These are phyloP conservation scores for Cylindrotheca closterium DNA, from an alignment of 108 stramenopile species.

Conservation along the genomic window DNA sequence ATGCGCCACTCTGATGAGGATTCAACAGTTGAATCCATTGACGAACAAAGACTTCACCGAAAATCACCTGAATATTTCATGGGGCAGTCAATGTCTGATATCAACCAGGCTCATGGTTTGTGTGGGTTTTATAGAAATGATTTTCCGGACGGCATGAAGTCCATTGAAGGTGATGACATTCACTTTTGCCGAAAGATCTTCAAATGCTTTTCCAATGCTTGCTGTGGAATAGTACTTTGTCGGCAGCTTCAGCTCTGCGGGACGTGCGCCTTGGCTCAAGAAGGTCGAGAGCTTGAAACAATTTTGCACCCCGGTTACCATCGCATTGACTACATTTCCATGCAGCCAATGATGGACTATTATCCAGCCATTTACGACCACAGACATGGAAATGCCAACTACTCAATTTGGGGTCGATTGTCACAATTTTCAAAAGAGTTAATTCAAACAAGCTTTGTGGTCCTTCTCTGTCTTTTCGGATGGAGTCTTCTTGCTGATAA, in stretches of 20 bases:
- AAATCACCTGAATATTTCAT: constrained; percentile 25
- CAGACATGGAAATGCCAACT: constrained; percentile 6
- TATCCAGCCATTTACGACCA: constrained; percentile 50
- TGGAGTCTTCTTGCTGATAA: constrained; percentile 32
- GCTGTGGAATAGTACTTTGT: constrained; percentile 42
- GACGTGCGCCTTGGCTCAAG: constrained; percentile 77
- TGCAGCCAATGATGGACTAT: constrained; percentile 73
- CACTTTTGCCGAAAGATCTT: constrained; percentile 46
- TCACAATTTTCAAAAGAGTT: constrained; percentile 26
- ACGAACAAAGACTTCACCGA: constrained; percentile 13
- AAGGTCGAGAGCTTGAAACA: constrained; percentile 67
- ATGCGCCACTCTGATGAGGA: constrained; percentile 22
- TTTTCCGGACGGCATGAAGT: constrained; percentile 4
- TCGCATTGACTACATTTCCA: constrained; percentile 73
- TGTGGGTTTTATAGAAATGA: constrained; percentile 61
- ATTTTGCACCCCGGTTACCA: constrained; percentile 48
- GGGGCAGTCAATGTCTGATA: constrained; percentile 64
- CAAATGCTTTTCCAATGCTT: constrained; percentile 30
- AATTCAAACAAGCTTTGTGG: background rate
- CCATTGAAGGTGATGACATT: constrained; percentile 13
- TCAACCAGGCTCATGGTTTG: constrained; percentile 67
- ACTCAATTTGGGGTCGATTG: constrained; percentile 23
- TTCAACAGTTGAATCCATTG: constrained; percentile 28
- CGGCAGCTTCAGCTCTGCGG: constrained; percentile 68
- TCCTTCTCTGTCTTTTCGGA: constrained; percentile 4